Conservation (phyloP, 179 eudicot species). For the Silene coronaria region DNA sequence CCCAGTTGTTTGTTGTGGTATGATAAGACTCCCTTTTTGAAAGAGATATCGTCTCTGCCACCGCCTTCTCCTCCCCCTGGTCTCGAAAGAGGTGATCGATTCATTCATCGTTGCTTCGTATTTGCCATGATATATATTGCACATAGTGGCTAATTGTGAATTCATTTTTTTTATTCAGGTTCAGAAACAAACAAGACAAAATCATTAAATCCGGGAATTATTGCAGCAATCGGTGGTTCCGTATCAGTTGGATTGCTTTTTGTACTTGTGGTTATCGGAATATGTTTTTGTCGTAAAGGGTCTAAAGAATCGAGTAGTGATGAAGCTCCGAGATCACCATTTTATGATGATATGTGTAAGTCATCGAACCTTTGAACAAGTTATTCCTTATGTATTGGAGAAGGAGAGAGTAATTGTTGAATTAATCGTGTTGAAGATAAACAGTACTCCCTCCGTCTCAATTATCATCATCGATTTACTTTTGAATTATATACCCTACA, state of each 20-base stretch:
- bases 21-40: background rate
- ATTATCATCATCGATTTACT: too few relatives aligned
- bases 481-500: too few relatives aligned
- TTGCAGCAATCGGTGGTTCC: constrained; percentile 4
- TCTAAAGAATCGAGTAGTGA: background rate
- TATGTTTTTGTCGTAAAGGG: background rate
- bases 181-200: background rate
- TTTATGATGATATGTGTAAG: background rate
- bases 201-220: constrained; percentile 6
- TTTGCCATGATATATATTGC: background rate
- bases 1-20: constrained; percentile 24
- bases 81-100: background rate
- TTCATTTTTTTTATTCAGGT: background rate
- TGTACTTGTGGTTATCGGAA: constrained; percentile 9
- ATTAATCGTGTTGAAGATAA: too few relatives aligned
- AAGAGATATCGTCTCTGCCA: background rate
- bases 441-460: too few relatives aligned
- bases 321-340: background rate
- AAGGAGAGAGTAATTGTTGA: too few relatives aligned
- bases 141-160: too few relatives aligned
- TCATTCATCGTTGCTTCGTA: background rate
- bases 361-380: background rate
- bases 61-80: background rate
- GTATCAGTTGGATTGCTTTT: background rate
- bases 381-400: too few relatives aligned